These are phyloP conservation scores for Verbascum thapsus DNA, from an alignment of 257 asterid species.

Conservation along the genomic window DNA sequence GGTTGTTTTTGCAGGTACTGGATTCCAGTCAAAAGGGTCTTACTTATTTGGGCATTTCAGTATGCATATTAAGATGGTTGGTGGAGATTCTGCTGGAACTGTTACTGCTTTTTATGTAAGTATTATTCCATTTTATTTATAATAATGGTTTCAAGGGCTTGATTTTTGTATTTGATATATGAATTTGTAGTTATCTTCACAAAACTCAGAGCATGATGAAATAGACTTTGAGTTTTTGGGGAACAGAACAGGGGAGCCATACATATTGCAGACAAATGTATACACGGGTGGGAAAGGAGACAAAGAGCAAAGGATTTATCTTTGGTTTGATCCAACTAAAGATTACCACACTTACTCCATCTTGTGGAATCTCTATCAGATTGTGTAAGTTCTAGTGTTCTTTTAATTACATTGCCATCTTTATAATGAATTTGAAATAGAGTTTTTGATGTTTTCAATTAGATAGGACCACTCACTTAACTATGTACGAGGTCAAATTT, in stretches of 20 bases:
- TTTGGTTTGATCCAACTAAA: slow-evolving; percentile 78
- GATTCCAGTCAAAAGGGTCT: slow-evolving; percentile 81
- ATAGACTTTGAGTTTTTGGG: slow-evolving; percentile 90
- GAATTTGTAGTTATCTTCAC: slow-evolving; percentile 63
- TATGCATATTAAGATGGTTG: slow-evolving; percentile 81
- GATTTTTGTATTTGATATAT: too few relatives aligned
- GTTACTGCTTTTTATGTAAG: slow-evolving; percentile 87
- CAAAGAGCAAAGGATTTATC: slow-evolving; percentile 72
- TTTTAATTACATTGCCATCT: neutral
- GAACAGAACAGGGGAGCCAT: slow-evolving; percentile 78
- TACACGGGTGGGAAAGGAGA: slow-evolving; percentile 78
- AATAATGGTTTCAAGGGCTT: too few relatives aligned
- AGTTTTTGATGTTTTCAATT: too few relatives aligned
- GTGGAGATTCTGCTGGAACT: slow-evolving; percentile 89
- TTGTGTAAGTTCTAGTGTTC: slow-evolving; percentile 62
- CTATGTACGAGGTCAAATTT: too few relatives aligned
- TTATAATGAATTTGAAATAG: too few relatives aligned
- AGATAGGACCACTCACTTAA: too few relatives aligned
- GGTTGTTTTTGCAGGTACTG: too few relatives aligned
- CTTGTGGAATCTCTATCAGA: slow-evolving; percentile 75
- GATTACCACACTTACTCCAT: slow-evolving; percentile 62
- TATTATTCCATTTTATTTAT: too few relatives aligned
- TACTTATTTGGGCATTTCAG: slow-evolving; percentile 79
- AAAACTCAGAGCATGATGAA: slow-evolving; percentile 77
- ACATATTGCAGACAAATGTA: slow-evolving; percentile 78